A percentile compares a stretch with the other conserved stretches of the same genome.
phyloP scores from a whole-genome alignment of 768 basidiomycete genomes.

The Lepiota brunneoincarnata region DNA sequence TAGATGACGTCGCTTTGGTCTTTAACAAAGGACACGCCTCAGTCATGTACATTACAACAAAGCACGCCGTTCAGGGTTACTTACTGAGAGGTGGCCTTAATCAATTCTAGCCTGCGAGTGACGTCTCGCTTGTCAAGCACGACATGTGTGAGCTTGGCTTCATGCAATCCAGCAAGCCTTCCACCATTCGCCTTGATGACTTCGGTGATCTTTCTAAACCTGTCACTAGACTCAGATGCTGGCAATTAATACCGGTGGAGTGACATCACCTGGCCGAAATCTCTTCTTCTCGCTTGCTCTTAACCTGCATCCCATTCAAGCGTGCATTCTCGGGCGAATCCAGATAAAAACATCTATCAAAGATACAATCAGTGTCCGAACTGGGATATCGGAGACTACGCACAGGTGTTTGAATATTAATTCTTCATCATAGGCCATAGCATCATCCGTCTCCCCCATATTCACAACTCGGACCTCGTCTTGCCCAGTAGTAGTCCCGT shows the following conservation, averaged over 20 bases:
- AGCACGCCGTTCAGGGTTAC: conserved; percentile 19
- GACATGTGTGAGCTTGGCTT: conserved; percentile 84
- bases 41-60: background rate
- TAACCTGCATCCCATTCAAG: conserved; percentile 58
- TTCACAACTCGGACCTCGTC: conserved; percentile 32
- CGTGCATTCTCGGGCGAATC: conserved; percentile 77
- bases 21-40: conserved; percentile 27
- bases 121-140: conserved; percentile 81
- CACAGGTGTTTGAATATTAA: conserved; percentile 83
- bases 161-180: conserved; percentile 58
- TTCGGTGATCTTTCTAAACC: conserved; percentile 51
- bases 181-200: conserved; percentile 73
- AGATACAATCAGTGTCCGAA: conserved; percentile 4
- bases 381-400: conserved; percentile 22
- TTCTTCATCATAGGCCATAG: conserved; percentile 76
- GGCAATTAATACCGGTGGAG: background rate
- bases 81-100: conserved; percentile 70
- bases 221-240: conserved; percentile 26
- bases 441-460: conserved; percentile 73
- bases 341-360: conserved; percentile 80
- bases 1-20: conserved; percentile 79
- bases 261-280: conserved; percentile 51
- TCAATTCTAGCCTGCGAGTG: conserved; percentile 67
- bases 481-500: background rate
- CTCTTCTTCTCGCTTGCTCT: conserved; percentile 47